phyloP scores from a whole-genome alignment of 495 filamentous ascomycete species.

The Penicillium lividum region DNA sequence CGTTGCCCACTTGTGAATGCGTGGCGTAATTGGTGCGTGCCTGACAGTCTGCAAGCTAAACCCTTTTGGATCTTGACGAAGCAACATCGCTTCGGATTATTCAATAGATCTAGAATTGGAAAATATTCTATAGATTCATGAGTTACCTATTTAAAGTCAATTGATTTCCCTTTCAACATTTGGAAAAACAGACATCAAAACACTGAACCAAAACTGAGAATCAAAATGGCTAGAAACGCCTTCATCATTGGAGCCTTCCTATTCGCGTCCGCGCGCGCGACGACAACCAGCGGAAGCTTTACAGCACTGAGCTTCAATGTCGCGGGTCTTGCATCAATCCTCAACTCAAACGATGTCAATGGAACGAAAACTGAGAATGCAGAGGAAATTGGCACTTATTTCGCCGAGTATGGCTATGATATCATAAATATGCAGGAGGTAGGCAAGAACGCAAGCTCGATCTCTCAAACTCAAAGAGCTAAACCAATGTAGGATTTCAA shows the following conservation, averaged over 20 bases:
- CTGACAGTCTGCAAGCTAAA: neutral
- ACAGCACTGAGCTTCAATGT: conserved; percentile 60
- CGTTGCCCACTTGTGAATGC: neutral
- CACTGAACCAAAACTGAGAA: neutral
- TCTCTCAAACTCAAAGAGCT: neutral
- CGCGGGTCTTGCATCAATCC: conserved; percentile 56
- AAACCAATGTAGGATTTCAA: conserved; percentile 53
- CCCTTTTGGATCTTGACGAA: neutral
- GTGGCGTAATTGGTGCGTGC: neutral
- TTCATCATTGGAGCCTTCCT: neutral
- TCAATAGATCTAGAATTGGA: neutral
- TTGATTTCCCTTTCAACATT: neutral
- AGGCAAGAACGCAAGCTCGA: neutral
- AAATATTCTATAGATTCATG: neutral
- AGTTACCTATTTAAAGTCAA: neutral
- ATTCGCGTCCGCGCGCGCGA: conserved; percentile 10
- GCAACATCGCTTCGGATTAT: neutral
- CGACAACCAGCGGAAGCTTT: conserved; percentile 37
- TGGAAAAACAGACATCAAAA: neutral
- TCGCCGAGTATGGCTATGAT: conserved; percentile 53
- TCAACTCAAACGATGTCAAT: conserved; percentile 53
- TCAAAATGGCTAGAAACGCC: neutral
- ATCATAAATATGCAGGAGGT: conserved; percentile 64
- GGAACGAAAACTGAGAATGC: conserved; percentile 56
- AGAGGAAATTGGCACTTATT: conserved; percentile 47